phyloP scores from a whole-genome alignment of 2,329 filamentous ascomycete genomes.

The Monilinia laxa region DNA sequence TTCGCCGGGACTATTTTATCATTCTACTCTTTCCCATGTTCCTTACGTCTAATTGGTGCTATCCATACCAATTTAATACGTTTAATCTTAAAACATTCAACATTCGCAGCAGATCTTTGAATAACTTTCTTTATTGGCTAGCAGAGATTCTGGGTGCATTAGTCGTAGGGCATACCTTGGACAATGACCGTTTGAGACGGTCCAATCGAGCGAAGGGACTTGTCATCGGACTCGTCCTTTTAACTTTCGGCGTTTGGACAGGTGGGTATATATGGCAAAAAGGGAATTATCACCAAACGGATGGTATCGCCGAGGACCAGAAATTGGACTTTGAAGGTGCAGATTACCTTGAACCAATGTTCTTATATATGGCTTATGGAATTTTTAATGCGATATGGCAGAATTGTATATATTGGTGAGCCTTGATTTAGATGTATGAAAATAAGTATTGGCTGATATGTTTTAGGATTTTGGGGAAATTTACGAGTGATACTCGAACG shows the following conservation, averaged over 20 bases:
- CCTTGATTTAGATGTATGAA: conserved; percentile 23
- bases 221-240: conserved; percentile 48
- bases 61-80: conserved; percentile 73
- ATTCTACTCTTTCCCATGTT: conserved; percentile 76
- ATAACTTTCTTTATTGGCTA: conserved; percentile 72
- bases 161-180: conserved; percentile 69
- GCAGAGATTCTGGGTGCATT: conserved; percentile 74
- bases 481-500: conserved; percentile 86
- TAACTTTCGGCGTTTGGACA: conserved; percentile 78
- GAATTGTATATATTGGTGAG: conserved; percentile 79
- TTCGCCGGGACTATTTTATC: conserved; percentile 69
- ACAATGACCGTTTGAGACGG: conserved; percentile 58
- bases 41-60: conserved; percentile 74
- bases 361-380: conserved; percentile 84
- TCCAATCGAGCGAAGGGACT: conserved; percentile 59
- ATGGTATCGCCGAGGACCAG: conserved; percentile 13
- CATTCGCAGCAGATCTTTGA: conserved; percentile 68
- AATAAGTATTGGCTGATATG: neutral
- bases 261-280: conserved; percentile 76
- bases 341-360: conserved; percentile 75
- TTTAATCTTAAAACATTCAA: conserved; percentile 70
- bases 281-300: conserved; percentile 51
- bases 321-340: conserved; percentile 61
- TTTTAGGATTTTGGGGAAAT: conserved; percentile 76
- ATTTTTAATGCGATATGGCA: conserved; percentile 88